phyloP scores from a whole-genome alignment of 2,329 filamentous ascomycete genomes.

The Trichoderma asperellum region DNA sequence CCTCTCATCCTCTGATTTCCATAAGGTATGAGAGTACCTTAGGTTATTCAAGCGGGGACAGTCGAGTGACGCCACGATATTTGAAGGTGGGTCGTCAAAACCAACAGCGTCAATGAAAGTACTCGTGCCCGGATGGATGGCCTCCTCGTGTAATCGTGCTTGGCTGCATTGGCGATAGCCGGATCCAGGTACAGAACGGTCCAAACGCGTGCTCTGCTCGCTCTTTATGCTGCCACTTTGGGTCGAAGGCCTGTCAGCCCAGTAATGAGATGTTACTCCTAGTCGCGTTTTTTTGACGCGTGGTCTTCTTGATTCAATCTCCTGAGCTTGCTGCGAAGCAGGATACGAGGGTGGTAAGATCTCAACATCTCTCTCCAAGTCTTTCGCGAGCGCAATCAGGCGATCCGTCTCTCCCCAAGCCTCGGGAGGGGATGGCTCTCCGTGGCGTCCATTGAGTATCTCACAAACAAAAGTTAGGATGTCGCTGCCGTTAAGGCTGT shows the following conservation, averaged over 20 bases:
- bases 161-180: neutral
- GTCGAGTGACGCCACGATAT: neutral
- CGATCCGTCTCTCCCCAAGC: conserved; percentile 45
- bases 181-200: neutral
- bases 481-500: conserved; percentile 41
- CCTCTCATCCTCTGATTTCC: neutral
- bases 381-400: conserved; percentile 40
- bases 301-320: neutral
- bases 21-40: neutral
- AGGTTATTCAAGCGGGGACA: neutral
- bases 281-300: conserved; percentile 14
- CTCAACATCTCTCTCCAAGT: conserved; percentile 35
- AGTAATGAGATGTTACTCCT: conserved; percentile 38
- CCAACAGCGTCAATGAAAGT: neutral
- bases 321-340: neutral
- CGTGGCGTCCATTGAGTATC: conserved; percentile 31
- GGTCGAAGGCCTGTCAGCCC: conserved; percentile 30
- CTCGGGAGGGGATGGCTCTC: conserved; percentile 21
- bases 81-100: neutral
- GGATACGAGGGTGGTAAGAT: conserved; percentile 28
- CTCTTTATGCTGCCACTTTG: neutral
- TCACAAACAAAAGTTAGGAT: conserved; percentile 40
- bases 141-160: neutral
- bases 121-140: neutral
- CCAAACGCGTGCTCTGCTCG: neutral